Evolutionary conservation across 139 green algal genomes (phyloP), one percentile per base, ranked within the genome.

Genomic region (Chlamydomonas eustigma): DNA sequence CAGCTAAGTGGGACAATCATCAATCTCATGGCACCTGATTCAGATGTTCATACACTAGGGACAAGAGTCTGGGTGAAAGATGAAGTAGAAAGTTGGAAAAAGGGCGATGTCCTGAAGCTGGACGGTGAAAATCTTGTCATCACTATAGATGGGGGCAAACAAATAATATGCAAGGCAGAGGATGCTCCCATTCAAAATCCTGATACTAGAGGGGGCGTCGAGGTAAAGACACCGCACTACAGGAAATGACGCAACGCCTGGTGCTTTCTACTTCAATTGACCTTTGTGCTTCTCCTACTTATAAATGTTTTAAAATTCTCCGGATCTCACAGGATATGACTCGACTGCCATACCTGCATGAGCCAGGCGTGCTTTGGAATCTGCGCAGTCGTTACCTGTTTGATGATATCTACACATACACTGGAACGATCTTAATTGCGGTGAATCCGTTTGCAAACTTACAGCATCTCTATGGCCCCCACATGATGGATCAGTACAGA

Each of bases 281-380:
- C n/a, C n/a, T n/a, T n/a, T n/a, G n/a, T n/a, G n/a, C n/a, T n/a
- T n/a, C n/a, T n/a, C n/a, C n/a, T n/a, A n/a, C n/a, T n/a, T n/a
- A n/a, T n/a, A n/a, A n/a, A n/a, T n/a, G n/a, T n/a, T n/a, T n/a
- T n/a, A n/a, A n/a, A n/a, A n/a, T n/a, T n/a, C n/a, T n/a, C n/a
- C n/a, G n/a, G n/a, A n/a, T n/a, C 6, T 28, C 18, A 50, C 87
- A 97, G 92, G 93, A 99, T 88, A 99, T 99, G 96, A 99, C 94
- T 0, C 93, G 90, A 36, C 87, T 99, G 50, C 89, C 90, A 0
- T 98, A 99, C 84, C 88, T 99, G 22, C 95, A 99, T 82, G 96
- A 99, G 89, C 95, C 96, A 2, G 94, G 92, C 0, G 96, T 99
- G 44, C 87, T 97, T 18, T 92, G 87, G 84, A 97, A 97, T 84